Percentiles rank a stretch among this genome's conserved stretches.
Conservation (phyloP, 164 flowering plant species). For the Dillenia suffruticosa region DNA sequence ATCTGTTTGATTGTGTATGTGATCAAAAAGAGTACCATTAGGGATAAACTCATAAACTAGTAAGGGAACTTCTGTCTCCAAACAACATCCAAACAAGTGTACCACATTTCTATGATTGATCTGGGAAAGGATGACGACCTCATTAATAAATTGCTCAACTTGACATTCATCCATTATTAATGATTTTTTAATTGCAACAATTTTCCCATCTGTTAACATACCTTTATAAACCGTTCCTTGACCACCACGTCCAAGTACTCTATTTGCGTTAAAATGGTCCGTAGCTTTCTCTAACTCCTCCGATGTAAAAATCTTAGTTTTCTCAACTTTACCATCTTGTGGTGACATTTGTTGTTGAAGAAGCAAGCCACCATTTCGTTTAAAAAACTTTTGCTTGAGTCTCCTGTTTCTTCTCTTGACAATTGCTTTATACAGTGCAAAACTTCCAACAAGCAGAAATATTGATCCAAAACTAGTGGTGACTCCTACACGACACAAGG, state of each 20-base stretch:
- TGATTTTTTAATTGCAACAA: constrained; percentile 3
- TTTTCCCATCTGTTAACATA: neutral
- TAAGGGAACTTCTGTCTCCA: constrained; percentile 4
- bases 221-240: neutral
- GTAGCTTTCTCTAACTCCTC: constrained; percentile 1
- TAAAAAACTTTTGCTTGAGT: no score
- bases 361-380: no score
- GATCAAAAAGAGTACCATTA: neutral
- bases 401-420: no score
- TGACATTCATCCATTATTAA: neutral
- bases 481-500: no score
- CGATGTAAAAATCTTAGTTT: neutral
- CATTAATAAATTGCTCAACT: neutral
- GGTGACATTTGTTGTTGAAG: no score
- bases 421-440: no score
- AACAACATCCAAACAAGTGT: constrained; percentile 4
- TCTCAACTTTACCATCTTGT: no score
- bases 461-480: no score
- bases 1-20: no score
- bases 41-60: constrained; percentile 2
- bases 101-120: constrained; percentile 10
- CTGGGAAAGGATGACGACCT: neutral
- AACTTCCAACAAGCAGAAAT: no score
- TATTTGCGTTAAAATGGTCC: neutral
- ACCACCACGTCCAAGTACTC: neutral